phyloP scores from a whole-genome alignment of 176 grass and related monocot genomes.

The Carex pumila region DNA sequence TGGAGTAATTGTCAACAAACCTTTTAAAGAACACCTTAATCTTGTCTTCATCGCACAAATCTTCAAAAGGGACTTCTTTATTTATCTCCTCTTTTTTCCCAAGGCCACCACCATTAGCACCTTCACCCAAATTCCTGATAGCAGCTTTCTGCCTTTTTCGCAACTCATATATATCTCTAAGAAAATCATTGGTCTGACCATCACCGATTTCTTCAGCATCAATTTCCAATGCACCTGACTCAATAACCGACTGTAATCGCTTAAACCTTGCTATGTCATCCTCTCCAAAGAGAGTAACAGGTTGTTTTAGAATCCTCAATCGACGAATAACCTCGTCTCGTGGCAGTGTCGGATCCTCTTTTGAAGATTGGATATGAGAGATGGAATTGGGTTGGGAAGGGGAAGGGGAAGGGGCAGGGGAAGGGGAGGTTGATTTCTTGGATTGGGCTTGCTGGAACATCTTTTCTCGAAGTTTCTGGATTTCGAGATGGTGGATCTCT shows the following conservation, averaged over 20 bases:
- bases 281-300: conserved; percentile 60
- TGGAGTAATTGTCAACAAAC: not conserved
- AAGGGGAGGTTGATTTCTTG: conserved; percentile 11
- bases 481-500: conserved; percentile 49
- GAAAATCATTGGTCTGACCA: conserved; percentile 84
- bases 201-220: conserved; percentile 55
- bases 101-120: not conserved
- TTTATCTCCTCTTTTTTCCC: not conserved
- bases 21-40: conserved; percentile 62
- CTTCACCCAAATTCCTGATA: conserved; percentile 23
- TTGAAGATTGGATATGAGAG: not conserved
- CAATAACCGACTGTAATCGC: conserved; percentile 37
- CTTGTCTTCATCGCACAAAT: conserved; percentile 68
- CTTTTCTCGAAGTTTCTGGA: conserved; percentile 38
- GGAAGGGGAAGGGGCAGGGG: not conserved
- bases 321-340: conserved; percentile 56
- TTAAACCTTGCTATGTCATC: conserved; percentile 42
- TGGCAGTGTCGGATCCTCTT: conserved; percentile 22
- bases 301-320: conserved; percentile 56
- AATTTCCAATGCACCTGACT: conserved; percentile 32
- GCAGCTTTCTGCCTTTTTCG: conserved; percentile 27
- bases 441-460: conserved; percentile 31
- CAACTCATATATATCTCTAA: conserved; percentile 53
- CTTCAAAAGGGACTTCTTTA: conserved; percentile 38
- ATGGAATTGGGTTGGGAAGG: not conserved